Conservation (phyloP, 768 basidiomycete species). For the Naganishia antarctica region DNA sequence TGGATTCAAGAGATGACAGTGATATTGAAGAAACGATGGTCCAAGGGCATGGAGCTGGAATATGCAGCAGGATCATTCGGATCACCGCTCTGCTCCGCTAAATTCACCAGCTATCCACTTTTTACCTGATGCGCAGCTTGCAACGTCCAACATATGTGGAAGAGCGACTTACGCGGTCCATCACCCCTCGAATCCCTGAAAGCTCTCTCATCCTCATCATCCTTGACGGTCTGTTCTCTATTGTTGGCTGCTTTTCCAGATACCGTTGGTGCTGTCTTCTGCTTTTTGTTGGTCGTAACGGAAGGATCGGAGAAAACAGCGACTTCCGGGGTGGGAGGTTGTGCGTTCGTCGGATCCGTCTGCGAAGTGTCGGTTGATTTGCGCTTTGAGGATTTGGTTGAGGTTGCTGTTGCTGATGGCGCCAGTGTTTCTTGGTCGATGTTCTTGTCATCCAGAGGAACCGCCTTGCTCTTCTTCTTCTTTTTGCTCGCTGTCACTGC, state of each 20-base stretch:
- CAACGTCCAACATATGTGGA: background rate
- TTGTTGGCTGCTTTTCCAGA: constrained; percentile 32
- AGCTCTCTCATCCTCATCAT: constrained; percentile 39
- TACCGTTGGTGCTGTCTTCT: background rate
- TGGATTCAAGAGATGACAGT: too few species aligned
- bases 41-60: too few species aligned
- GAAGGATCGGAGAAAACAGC: constrained; percentile 31
- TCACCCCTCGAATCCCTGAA: constrained; percentile 47
- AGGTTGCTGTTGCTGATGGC: background rate
- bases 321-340: background rate
- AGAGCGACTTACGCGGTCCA: constrained; percentile 38
- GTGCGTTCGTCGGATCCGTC: background rate
- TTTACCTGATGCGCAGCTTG: too few species aligned
- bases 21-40: too few species aligned
- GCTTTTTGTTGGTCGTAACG: background rate
- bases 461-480: constrained; percentile 31
- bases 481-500: constrained; percentile 40
- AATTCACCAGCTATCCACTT: too few species aligned
- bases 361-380: background rate
- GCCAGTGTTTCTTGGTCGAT: background rate
- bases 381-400: background rate
- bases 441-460: background rate
- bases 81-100: too few species aligned
- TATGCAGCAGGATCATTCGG: too few species aligned
- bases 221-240: constrained; percentile 11